Percentiles rank a stretch among this genome's conserved stretches.
phyloP scores from a whole-genome alignment of 176 grass and related monocot species.

The Alloteropsis semialata region DNA sequence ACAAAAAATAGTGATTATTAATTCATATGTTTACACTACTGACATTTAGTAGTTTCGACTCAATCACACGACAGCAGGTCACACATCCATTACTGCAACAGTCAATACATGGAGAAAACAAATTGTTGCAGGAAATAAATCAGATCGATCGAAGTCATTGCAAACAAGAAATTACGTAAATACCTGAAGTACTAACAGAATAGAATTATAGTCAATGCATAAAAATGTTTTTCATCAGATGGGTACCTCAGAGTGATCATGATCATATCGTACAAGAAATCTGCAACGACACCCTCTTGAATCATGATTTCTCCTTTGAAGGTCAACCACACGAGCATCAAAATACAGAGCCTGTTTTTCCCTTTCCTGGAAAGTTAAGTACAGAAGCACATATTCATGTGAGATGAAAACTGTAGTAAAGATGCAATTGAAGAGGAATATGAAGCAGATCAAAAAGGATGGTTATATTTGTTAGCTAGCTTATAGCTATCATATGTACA shows the following conservation, averaged over 20 bases:
- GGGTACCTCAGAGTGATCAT: not conserved
- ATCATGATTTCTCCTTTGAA: conserved; percentile 66
- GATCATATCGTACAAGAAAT: not conserved
- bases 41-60: too few relatives aligned
- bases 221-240: not conserved
- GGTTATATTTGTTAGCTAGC: too few relatives aligned
- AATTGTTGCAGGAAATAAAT: too few relatives aligned
- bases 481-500: not conserved
- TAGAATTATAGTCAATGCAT: not conserved
- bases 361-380: conserved; percentile 28
- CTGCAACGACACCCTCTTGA: conserved; percentile 53
- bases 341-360: conserved; percentile 69
- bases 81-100: not conserved
- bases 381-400: not conserved
- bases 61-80: too few relatives aligned
- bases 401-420: not conserved
- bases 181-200: not conserved
- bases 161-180: not conserved
- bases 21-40: too few relatives aligned
- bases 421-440: too few relatives aligned
- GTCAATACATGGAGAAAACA: not conserved
- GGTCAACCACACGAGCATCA: conserved; percentile 52
- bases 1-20: too few relatives aligned
- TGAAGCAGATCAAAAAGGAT: too few relatives aligned
- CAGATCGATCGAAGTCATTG: too few relatives aligned